Base-by-base conservation (phyloP, 306 rosid genomes). In the Herpetospermum pedunculosum region DNA sequence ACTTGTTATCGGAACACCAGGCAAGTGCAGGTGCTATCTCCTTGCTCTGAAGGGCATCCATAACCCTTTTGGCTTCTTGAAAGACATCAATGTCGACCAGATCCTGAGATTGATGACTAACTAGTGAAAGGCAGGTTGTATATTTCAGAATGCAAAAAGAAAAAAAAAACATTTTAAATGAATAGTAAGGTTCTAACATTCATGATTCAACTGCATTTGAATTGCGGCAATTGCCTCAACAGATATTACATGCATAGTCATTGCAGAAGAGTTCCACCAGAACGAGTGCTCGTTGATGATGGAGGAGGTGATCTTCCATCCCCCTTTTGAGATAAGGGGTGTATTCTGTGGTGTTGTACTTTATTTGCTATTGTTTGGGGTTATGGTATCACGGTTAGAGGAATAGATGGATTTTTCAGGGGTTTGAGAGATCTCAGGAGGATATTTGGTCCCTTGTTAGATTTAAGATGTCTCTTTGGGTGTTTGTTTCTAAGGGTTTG, bases 1-100 rank as follows among this genome's bases (percentile, higher is more conserved):
- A 88, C 87, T 88, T 94, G 86, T 94, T 94, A 40, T 94, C 99
- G 1, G 91, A 85, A 75, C 97, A 94, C 99, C 99, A 94, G n/a
- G 95, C 84, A 64, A 94, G 82, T 77, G 92, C 97, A 77, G 96
- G 96, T 35, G 92, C 85, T 73, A 89, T 92, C 78, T 91, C 92
- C 88, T 85, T 87, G 74, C 82, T 91, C 79, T 89, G 89, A 83
- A 94, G 88, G 81, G 96, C 96, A 72, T 89, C 95, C 26, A 82
- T 85, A 77, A 91, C 96, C 84, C 77, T 85, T 81, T 84, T 91
- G 43, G 95, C 99, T 83, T 94, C 99, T 86, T 87, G 91, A 79
- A 91, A 94, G 59, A 88, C 92, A 81, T 89, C 97, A 57, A 88
- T 85, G 81, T 91, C 99, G 59, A 94, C 99, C 69, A 94, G 90